A percentile compares a stretch with the other conserved stretches of the same genome.
phyloP scores from a whole-genome alignment of 805 yeast genomes.

The Starmerella tilneyi region DNA sequence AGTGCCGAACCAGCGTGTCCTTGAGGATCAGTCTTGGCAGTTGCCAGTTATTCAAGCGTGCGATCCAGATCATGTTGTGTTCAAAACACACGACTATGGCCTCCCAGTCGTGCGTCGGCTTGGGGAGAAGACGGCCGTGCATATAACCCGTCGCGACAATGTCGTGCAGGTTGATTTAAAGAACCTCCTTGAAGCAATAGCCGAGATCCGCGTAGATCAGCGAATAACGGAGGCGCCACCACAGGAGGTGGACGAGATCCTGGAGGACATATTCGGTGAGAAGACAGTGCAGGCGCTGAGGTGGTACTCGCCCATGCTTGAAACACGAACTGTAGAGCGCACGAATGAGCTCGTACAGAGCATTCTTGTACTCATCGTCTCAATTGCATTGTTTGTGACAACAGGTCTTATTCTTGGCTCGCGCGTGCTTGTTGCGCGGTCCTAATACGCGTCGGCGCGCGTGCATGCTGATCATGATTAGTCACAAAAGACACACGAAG shows the following conservation, averaged over 20 bases:
- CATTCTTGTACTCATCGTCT: constrained; percentile 17
- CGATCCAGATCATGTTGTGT: constrained; percentile 16
- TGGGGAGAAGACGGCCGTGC: constrained; percentile 11
- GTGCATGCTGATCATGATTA: too few relatives aligned
- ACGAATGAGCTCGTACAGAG: constrained; percentile 12
- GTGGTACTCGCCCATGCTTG: background rate
- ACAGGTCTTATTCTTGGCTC: constrained; percentile 23
- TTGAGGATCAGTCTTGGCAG: constrained; percentile 19
- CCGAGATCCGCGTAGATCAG: constrained; percentile 12
- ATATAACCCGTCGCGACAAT: constrained; percentile 1
- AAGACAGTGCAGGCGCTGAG: constrained; percentile 6
- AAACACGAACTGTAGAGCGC: background rate
- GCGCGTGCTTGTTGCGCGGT: constrained; percentile 3
- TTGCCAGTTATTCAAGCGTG: constrained; percentile 21
- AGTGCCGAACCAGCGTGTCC: constrained; percentile 19
- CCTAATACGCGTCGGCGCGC: constrained; percentile 1
- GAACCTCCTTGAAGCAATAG: constrained; percentile 11
- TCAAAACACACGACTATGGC: constrained; percentile 13
- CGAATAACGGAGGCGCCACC: constrained; percentile 4
- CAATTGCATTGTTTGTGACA: constrained; percentile 19
- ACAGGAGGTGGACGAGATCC: constrained; percentile 8
- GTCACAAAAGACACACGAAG: too few relatives aligned
- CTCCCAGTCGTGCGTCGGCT: constrained; percentile 9
- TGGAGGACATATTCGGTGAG: constrained; percentile 12
- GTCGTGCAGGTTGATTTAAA: constrained; percentile 11